Conservation (phyloP, 495 filamentous ascomycete genomes). For the Penicillium manginii region DNA sequence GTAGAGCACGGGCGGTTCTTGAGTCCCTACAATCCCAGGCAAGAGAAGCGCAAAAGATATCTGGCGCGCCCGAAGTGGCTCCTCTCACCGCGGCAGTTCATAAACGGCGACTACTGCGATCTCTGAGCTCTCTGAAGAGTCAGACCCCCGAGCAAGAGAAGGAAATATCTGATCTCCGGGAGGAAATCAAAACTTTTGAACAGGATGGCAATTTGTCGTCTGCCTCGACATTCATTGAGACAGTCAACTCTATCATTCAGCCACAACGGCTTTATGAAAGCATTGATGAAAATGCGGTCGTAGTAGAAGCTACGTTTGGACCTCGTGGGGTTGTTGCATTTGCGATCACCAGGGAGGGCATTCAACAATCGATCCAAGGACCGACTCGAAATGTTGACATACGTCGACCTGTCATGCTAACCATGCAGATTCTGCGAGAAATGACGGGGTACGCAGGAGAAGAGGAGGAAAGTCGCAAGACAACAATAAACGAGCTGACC, state of each 20-base stretch:
- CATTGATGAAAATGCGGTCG: constrained; percentile 25
- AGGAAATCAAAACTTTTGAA: constrained; percentile 25
- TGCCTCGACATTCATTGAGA: constrained; percentile 28
- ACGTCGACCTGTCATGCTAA: constrained; percentile 24
- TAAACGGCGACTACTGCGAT: constrained; percentile 25
- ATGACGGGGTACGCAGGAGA: constrained; percentile 22
- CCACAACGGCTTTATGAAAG: constrained; percentile 23
- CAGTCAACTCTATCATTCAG: constrained; percentile 22
- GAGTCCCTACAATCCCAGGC: constrained; percentile 25
- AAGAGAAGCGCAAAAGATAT: neutral
- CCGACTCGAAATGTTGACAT: constrained; percentile 12
- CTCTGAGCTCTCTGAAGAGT: constrained; percentile 17
- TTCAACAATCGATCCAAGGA: constrained; percentile 18
- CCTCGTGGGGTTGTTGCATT: constrained; percentile 24
- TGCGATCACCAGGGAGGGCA: constrained; percentile 28
- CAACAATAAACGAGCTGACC: constrained; percentile 13
- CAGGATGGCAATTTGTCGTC: constrained; percentile 23
- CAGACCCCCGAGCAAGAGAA: constrained; percentile 22
- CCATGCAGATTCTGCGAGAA: constrained; percentile 29
- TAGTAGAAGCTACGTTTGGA: constrained; percentile 29
- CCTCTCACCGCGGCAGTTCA: constrained; percentile 26
- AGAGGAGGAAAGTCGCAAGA: constrained; percentile 23
- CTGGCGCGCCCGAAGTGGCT: neutral
- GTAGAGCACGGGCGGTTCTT: constrained; percentile 27
- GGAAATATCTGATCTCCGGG: constrained; percentile 20